A percentile compares a stretch with the other conserved stretches of the same genome.
phyloP scores from a whole-genome alignment of 1,284 basidiomycete species.

The Cutaneotrichosporon sp. region DNA sequence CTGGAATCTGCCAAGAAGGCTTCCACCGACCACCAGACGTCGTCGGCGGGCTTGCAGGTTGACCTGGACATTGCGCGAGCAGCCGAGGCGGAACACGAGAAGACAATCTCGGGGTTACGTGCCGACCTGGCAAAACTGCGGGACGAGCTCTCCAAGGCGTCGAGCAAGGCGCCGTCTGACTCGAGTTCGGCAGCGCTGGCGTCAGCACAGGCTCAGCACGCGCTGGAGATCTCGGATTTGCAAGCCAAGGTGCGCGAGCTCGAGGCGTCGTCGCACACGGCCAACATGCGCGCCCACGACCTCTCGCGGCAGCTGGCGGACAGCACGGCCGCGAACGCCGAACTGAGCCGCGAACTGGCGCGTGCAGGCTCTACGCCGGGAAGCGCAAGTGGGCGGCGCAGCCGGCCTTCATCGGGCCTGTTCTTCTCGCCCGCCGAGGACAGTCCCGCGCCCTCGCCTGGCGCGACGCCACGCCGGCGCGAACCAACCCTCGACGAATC shows the following conservation, averaged over 20 bases:
- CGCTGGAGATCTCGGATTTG: conserved; percentile 69
- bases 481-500: conserved; percentile 54
- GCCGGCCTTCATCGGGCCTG: background rate
- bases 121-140: conserved; percentile 3
- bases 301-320: conserved; percentile 59
- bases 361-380: background rate
- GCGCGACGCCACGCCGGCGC: background rate
- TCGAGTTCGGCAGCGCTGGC: conserved; percentile 7
- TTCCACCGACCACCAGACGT: conserved; percentile 5
- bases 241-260: conserved; percentile 68
- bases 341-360: conserved; percentile 3
- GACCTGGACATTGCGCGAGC: conserved; percentile 9
- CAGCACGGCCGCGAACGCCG: conserved; percentile 22
- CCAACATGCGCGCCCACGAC: conserved; percentile 62
- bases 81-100: conserved; percentile 3
- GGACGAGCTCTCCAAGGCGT: background rate
- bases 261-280: conserved; percentile 66
- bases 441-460: background rate
- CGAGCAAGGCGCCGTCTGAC: background rate
- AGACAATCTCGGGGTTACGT: conserved; percentile 4
- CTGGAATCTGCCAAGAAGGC: conserved; percentile 1
- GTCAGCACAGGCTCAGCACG: conserved; percentile 58
- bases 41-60: background rate
- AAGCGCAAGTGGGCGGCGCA: background rate
- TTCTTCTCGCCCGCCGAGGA: conserved; percentile 3